These are phyloP conservation scores for Mitragyna speciosa DNA, from an alignment of 257 asterid species.

Conservation along the genomic window DNA sequence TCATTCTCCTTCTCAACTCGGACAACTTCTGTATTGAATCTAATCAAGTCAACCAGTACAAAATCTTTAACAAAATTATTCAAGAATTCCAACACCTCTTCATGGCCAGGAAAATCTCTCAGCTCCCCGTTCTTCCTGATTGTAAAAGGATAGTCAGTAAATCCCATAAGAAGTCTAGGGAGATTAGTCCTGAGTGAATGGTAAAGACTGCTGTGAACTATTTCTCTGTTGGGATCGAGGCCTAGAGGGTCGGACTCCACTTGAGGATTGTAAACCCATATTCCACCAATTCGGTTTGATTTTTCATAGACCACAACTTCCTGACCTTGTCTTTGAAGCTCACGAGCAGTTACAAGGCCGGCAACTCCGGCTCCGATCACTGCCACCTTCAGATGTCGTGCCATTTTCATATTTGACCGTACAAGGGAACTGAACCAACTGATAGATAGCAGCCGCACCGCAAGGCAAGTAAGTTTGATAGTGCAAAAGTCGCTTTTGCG, in stretches of 20 bases:
- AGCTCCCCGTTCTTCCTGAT: slow-evolving; percentile 18
- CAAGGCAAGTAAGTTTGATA: too few relatives aligned
- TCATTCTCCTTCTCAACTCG: slow-evolving; percentile 38
- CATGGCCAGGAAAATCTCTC: slow-evolving; percentile 46
- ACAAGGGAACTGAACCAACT: too few relatives aligned
- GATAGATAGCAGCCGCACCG: too few relatives aligned
- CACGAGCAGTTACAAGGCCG: slow-evolving; percentile 17
- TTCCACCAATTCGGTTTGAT: slow-evolving; percentile 43
- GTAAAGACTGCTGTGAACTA: slow-evolving; percentile 49
- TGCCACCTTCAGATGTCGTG: slow-evolving; percentile 38
- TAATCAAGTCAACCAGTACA: slow-evolving; percentile 39
- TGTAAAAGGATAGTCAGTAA: slow-evolving; percentile 47
- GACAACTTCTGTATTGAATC: slow-evolving; percentile 40
- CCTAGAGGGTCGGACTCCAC: slow-evolving; percentile 56
- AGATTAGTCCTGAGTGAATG: slow-evolving; percentile 49
- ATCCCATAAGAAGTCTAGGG: slow-evolving; percentile 57
- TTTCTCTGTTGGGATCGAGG: slow-evolving; percentile 45
- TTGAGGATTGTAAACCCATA: slow-evolving; percentile 50
- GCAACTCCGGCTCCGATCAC: slow-evolving; percentile 31
- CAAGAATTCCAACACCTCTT: slow-evolving; percentile 55
- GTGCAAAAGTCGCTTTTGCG: too few relatives aligned
- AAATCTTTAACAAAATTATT: slow-evolving; percentile 39
- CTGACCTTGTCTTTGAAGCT: slow-evolving; percentile 17
- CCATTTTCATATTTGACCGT: neutral
- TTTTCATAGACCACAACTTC: slow-evolving; percentile 20